Evolutionary conservation across 2,329 filamentous ascomycete genomes (phyloP), one percentile per base, ranked within the genome.

Genomic region (Fusarium sp.): DNA sequence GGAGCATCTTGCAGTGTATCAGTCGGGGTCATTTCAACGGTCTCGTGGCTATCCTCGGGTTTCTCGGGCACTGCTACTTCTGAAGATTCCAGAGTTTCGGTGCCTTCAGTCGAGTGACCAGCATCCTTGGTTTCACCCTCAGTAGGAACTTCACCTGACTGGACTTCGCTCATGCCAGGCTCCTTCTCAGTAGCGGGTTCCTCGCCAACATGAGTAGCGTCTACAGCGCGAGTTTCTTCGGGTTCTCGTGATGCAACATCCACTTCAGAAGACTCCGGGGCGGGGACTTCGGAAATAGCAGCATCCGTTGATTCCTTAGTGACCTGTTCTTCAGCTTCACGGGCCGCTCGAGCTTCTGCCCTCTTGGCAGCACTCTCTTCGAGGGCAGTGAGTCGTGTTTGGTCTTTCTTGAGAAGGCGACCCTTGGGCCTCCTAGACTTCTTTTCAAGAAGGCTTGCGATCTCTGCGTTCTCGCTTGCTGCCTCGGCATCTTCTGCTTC

Each of bases 391-490:
- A 75, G 58, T 42, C 70, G 70, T 24, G 56, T 57, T 36, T 58
- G 56, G 13, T 75, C 73, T 39, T 69, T 75, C 45, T 57, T 75
- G 14, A 70, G 28, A 6, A 75, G 66, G 9, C 71, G 71, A 3
- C 73, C 71, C 3, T 69, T 60, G 10, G 28, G 28, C 39, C 47
- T 70, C 47, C 44, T 72, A 3, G 34, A 40, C 42, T 67, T 85
- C 73, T 85, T 86, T 40, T 80, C 78, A 46, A 80, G 81, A 10
- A 83, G 75, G 5, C 72, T 62, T n/a, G 74, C 77, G 4, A 81
- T 73, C 50, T 82, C 79, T 38, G 72, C 64, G 38, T 75, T 73
- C 53, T 79, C 73, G 21, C 46, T 66, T 10, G 65, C 74, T 28
- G 54, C 62, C 28, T 73, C 61, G 15, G 55, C 55, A 6, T 70